Evolutionary conservation across 768 basidiomycete species (phyloP).

Genomic region (Chiua virens): DNA sequence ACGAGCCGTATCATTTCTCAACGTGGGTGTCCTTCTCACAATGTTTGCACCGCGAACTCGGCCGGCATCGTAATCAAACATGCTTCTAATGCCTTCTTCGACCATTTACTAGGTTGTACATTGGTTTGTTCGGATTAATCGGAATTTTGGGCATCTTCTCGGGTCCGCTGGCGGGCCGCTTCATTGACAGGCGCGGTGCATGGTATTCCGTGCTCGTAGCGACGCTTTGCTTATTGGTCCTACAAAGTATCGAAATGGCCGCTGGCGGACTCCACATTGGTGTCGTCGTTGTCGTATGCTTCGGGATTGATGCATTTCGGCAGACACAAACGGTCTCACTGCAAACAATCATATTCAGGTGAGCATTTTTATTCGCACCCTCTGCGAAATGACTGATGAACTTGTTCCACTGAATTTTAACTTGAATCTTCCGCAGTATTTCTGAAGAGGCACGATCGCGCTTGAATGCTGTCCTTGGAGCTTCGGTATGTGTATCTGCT

Average conservation of each 20-base stretch:
- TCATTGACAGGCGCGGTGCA: conserved; percentile 35
- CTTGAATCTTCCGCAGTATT: conserved; percentile 21
- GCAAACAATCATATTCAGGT: conserved; percentile 28
- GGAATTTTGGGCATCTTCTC: conserved; percentile 40
- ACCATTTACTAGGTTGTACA: conserved; percentile 26
- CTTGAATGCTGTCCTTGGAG: conserved; percentile 27
- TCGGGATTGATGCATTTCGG: conserved; percentile 41
- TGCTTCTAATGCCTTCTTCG: neutral
- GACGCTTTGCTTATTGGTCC: conserved; percentile 27
- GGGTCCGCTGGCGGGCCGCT: conserved; percentile 26
- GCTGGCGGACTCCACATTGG: conserved; percentile 39
- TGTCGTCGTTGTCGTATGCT: conserved; percentile 40
- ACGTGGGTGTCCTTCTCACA: conserved; percentile 20
- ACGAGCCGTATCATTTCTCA: conserved; percentile 39
- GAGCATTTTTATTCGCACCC: neutral
- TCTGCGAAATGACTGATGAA: neutral
- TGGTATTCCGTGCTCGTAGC: conserved; percentile 44
- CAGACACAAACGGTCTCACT: conserved; percentile 41
- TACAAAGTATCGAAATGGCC: conserved; percentile 35
- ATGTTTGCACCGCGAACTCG: neutral
- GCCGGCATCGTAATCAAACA: neutral
- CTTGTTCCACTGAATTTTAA: neutral
- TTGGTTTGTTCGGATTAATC: conserved; percentile 50
- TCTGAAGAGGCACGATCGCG: conserved; percentile 30
- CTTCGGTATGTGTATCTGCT: conserved; percentile 22